Conservation (phyloP, 192 early-diverging fungal species). For the Entomortierella beljakovae region DNA sequence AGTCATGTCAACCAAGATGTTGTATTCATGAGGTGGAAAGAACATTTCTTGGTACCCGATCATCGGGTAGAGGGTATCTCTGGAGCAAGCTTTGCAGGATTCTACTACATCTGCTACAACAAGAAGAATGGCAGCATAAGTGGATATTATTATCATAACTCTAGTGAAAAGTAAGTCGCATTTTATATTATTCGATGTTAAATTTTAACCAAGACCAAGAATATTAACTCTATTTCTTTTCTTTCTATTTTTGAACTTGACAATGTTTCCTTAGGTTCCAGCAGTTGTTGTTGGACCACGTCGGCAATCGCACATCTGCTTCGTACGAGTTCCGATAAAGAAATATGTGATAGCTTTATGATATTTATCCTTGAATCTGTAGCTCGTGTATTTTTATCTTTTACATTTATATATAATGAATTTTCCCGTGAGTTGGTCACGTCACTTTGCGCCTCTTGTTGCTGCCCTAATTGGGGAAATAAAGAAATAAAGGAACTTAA, state of each 20-base stretch:
- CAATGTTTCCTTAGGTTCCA: slow-evolving; percentile 58
- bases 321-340: slow-evolving; percentile 63
- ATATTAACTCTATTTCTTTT: neutral
- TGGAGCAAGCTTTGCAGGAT: slow-evolving; percentile 91
- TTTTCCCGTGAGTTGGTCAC: neutral
- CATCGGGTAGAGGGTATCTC: slow-evolving; percentile 78
- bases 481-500: neutral
- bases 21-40: slow-evolving; percentile 96
- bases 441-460: neutral
- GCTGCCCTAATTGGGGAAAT: no score
- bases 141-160: slow-evolving; percentile 73
- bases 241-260: neutral
- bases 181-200: neutral
- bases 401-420: no score
- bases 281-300: slow-evolving; percentile 57
- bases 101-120: slow-evolving; percentile 87
- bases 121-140: slow-evolving; percentile 68
- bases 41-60: slow-evolving; percentile 92
- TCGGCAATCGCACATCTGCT: slow-evolving; percentile 53
- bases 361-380: neutral
- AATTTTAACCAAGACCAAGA: neutral
- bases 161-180: slow-evolving; percentile 62
- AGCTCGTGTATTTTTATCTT: no score
- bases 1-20: slow-evolving; percentile 63
- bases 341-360: no score